Evolutionary conservation across 345 rosid genomes (phyloP).

Genomic region (Arabidopsis arenosa): DNA sequence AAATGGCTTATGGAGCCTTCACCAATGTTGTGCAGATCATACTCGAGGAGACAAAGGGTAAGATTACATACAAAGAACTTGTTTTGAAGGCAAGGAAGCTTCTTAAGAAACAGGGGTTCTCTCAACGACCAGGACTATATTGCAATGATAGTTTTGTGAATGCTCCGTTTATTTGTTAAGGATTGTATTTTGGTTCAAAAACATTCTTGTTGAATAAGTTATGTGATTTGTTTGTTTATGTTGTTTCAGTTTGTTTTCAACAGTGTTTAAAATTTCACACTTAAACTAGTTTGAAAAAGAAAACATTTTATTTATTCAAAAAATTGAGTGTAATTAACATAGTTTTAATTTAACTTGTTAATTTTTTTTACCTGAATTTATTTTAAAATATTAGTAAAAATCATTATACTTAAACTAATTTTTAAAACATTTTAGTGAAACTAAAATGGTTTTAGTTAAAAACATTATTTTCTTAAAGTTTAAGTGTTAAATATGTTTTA

Average conservation of each 20-base stretch:
- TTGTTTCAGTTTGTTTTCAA: background rate
- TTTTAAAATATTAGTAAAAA: too few species aligned
- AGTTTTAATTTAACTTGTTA: too few species aligned
- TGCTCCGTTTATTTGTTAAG: conserved; percentile 56
- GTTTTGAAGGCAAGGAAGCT: conserved; percentile 65
- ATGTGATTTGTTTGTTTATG: conserved; percentile 5
- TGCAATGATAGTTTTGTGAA: conserved; percentile 68
- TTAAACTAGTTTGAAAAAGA: too few species aligned
- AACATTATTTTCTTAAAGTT: too few species aligned
- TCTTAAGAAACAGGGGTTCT: conserved; percentile 72
- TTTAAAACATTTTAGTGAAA: too few species aligned
- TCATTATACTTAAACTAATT: too few species aligned
- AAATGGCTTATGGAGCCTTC: conserved; percentile 84
- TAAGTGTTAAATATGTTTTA: too few species aligned
- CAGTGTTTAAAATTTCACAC: too few species aligned
- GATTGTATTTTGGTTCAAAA: background rate
- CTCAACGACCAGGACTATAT: conserved; percentile 88
- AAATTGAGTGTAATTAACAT: too few species aligned
- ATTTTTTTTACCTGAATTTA: too few species aligned
- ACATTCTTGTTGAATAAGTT: conserved; percentile 25
- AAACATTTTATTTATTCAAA: too few species aligned
- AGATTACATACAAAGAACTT: conserved; percentile 60
- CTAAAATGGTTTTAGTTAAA: too few species aligned
- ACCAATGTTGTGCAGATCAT: conserved; percentile 84
- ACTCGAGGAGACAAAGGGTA: conserved; percentile 60